These are phyloP conservation scores for Linnemannia elongata DNA, from an alignment of 192 early-diverging fungal species.

Conservation along the genomic window DNA sequence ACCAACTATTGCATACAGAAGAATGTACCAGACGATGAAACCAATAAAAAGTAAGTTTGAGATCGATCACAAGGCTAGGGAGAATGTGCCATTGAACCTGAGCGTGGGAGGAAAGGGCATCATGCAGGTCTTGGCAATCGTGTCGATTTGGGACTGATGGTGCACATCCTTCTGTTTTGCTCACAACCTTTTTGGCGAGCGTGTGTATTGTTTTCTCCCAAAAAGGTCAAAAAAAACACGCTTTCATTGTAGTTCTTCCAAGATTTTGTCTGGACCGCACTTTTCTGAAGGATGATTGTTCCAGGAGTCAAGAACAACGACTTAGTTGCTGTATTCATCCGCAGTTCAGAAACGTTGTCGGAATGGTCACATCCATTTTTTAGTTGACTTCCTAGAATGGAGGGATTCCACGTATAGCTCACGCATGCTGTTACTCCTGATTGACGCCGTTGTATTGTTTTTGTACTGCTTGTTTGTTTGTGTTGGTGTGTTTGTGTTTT, in stretches of 20 bases:
- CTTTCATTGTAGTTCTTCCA: background rate
- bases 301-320: background rate
- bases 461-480: background rate
- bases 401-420: background rate
- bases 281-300: background rate
- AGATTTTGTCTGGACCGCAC: background rate
- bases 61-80: background rate
- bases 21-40: background rate
- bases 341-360: background rate
- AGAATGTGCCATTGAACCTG: background rate
- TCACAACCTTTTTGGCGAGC: background rate
- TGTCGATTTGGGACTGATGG: background rate
- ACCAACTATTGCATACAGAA: conserved; percentile 58
- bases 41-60: background rate
- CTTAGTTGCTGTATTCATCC: background rate
- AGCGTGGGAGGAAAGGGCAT: background rate
- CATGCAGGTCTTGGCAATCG: background rate
- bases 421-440: background rate
- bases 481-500: background rate
- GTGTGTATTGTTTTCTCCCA: background rate
- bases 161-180: background rate
- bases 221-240: background rate
- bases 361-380: background rate
- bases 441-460: background rate
- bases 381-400: background rate